phyloP scores from a whole-genome alignment of 1,284 basidiomycete species.

The Microbotryum violaceum region DNA sequence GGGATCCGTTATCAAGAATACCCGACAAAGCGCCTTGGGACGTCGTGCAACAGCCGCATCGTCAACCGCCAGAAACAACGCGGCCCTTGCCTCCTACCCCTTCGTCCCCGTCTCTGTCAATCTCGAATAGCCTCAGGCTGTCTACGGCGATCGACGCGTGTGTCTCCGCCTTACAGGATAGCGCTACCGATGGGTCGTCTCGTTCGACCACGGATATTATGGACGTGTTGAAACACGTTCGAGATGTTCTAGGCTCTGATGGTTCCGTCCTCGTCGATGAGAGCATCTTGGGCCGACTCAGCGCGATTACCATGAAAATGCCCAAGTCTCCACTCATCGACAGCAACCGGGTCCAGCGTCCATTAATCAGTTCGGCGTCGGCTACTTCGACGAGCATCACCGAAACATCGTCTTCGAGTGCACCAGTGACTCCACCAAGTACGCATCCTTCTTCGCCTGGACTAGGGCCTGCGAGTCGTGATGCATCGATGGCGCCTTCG shows the following conservation, averaged over 20 bases:
- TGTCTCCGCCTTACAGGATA: conserved; percentile 19
- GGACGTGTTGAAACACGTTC: conserved; percentile 24
- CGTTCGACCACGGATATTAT: not conserved
- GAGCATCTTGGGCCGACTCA: too few species aligned
- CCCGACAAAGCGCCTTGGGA: conserved; percentile 27
- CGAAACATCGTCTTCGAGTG: too few species aligned
- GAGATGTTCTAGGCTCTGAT: conserved; percentile 21
- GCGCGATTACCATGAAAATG: too few species aligned
- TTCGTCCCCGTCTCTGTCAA: conserved; percentile 9
- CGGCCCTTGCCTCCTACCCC: not conserved
- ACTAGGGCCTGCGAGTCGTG: too few species aligned
- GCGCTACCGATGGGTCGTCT: conserved; percentile 1
- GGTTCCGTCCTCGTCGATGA: too few species aligned
- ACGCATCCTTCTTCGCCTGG: too few species aligned
- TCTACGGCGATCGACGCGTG: conserved; percentile 26
- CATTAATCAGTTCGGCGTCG: too few species aligned
- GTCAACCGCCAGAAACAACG: not conserved
- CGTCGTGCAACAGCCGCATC: not conserved
- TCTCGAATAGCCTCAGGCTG: conserved; percentile 17
- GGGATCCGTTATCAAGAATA: conserved; percentile 23
- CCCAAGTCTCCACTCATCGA: too few species aligned
- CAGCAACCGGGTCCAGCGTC: too few species aligned
- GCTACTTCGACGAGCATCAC: too few species aligned
- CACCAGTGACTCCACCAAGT: too few species aligned
- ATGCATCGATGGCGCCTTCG: too few species aligned